Base-by-base conservation (phyloP, 306 rosid species). In the Vigna trinervia region DNA sequence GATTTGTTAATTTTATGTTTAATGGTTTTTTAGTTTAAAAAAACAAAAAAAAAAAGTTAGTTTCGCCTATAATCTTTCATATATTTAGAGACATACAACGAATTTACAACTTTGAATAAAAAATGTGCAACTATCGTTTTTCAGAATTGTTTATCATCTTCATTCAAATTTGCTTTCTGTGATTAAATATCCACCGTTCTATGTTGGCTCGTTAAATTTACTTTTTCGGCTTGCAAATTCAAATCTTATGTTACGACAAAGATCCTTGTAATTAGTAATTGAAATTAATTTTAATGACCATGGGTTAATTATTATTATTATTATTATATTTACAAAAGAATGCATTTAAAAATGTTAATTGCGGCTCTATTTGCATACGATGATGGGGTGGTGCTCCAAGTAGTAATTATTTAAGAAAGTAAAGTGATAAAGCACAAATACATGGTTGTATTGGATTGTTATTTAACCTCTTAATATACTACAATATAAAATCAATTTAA, bases 181-280 rank as follows among this genome's bases (percentile, higher is more conserved):
- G 43, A 39, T 63, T 76, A 19, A 76, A 51, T 52, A 7, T 11
- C 39, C 23, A 61, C 79, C 71, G 23, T 47, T 48, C n/a, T 26
- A 48, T 32, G 71, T 62, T 64, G 45, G 12, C 46, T 28, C 36
- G 4, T 6, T 10, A 36, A 19, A 4, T 17, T 34, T 17, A 36
- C 13, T 12, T 56, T 38, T 13, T 32, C 8, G 6, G 73, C 53
- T 32, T 17, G 23, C 15, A 48, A 19, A 48, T 61, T 32, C 23
- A 12, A 12, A 62, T 17, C 26, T 6, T 6, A 17, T 32, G 51
- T 8, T 46, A 32, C 20, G 38, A 60, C 34, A 36, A 62, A 19
- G 6, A 48, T 19, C 71, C n/a, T 57, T 4, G 20, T 30, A 30
- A 30, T 30, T 5, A 34, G 0, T 34, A 34, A 34, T 34, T 34